Evolutionary conservation across 495 filamentous ascomycete genomes (phyloP), one percentile per base, ranked within the genome.

Genomic region (Talaromyces ruber): DNA sequence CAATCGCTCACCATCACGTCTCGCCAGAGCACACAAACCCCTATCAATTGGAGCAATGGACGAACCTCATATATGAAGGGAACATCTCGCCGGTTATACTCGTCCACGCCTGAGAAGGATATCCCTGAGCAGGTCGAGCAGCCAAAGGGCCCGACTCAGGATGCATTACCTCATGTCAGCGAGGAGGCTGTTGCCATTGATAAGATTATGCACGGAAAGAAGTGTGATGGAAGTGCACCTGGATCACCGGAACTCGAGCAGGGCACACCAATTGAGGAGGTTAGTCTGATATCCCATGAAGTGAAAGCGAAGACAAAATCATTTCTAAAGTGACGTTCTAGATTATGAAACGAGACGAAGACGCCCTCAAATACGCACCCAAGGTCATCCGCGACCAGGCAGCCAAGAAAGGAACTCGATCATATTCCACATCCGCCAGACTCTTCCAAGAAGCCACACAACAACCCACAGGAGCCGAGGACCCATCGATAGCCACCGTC

Each of bases 181-280:
- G 83, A 89, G 69, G 86, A 89, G 65, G 87, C 86, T 22, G 81
- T 82, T 47, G 79, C 81, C 62, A 77, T 81, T 28, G 77, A 75
- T 9, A 75, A 79, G 50, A 80, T 85, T 29, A 85, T 78, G 63
- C 71, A 71, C 59, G 71, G 75, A 32, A 77, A 76, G 67, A 72
- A 71, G 55, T 80, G 74, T 60, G 76, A 79, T 62, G 63, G 63
- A 60, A 74, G 70, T 52, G 63, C 67, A 26, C 70, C 74, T 28
- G 79, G 86, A 39, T 76, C 76, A 61, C 87, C 86, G 7, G 86
- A 89, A 62, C 64, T 89, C 53, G 79, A 83, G 52, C 86, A 88
- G 67, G 86, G 87, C 8, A 84, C 85, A 32, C 84, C 83, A 3
- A 77, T 89, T 64, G 73, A 82, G 67, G 87, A 89, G 74, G 87